Evolutionary conservation across 2,329 filamentous ascomycete species (phyloP).

Genomic region (Colletotrichum melonis): DNA sequence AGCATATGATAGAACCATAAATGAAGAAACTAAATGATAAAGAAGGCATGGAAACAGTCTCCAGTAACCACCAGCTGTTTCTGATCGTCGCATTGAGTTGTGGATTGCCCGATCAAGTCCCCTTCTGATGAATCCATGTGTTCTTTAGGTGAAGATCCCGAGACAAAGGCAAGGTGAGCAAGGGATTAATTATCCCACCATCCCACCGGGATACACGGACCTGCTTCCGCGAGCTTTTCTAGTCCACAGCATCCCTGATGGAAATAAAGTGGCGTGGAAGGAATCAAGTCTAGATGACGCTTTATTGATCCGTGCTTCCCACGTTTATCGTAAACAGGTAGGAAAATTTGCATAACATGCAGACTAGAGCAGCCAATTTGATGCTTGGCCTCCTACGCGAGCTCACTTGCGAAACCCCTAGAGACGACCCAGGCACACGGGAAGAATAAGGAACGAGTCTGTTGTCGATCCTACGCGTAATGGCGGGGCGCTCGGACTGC

Average conservation of each 20-base stretch:
- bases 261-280: background rate
- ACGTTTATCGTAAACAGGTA: no score
- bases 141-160: background rate
- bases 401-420: background rate
- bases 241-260: background rate
- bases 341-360: background rate
- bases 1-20: constrained; percentile 1
- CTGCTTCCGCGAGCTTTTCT: background rate
- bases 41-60: background rate
- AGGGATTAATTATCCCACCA: background rate
- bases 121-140: background rate
- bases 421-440: background rate
- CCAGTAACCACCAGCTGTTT: background rate
- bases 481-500: background rate
- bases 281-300: background rate
- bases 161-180: background rate
- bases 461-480: background rate
- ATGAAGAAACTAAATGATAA: background rate
- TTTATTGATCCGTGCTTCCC: background rate
- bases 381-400: background rate
- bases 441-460: background rate
- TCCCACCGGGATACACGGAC: no score
- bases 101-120: background rate
- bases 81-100: background rate
- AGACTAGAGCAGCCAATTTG: background rate